Base-by-base conservation (phyloP, 306 rosid species). In the Vigna nakashimae region DNA sequence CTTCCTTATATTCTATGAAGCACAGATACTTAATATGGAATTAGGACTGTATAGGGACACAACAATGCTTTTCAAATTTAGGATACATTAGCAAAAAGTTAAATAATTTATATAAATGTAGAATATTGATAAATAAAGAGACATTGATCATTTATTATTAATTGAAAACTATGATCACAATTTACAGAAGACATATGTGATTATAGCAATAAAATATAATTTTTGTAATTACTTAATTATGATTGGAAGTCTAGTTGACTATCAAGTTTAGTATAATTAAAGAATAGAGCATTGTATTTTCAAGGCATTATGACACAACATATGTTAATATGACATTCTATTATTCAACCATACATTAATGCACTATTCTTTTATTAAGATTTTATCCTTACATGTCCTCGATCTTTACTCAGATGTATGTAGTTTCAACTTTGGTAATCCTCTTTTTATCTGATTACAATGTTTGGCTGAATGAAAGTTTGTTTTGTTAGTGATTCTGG, bases 401-500 rank as follows among this genome's bases (percentile, higher is more conserved):
- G 11, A 28, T 26, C 3, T n/a, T 36, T 64, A 38, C 28, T 30
- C 49, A 64, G 10, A 36, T 36, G 16, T 26, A 15, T 36, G 17
- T 38, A 36, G 40, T 36, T 64, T 64, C 51, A 64, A 36, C 50
- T 17, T 16, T 65, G 32, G 1, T 10, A 65, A 4, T 38, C 14
- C 40, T 17, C 18, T 65, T 15, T 65, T 18, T 65, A 40, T 32
- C 15, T 62, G 20, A 62, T 65, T 65, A 40, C 40, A 64, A 38
- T 40, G 53, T 43, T 40, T 69, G 57, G 42, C 72, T 80, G 74
- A 80, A 72, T 28, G 75, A 43, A n/a, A n/a, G 11, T 65, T 10
- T 65, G 51, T 65, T 65, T 66, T 20, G 64, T 53, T 80, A 95
- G 99, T 80, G 98, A 91, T 79, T 92, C 94, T 2, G 98, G 92